These are phyloP conservation scores for Aspergillus novofumigatus DNA, from an alignment of 2,329 filamentous ascomycete species.

Conservation along the genomic window DNA sequence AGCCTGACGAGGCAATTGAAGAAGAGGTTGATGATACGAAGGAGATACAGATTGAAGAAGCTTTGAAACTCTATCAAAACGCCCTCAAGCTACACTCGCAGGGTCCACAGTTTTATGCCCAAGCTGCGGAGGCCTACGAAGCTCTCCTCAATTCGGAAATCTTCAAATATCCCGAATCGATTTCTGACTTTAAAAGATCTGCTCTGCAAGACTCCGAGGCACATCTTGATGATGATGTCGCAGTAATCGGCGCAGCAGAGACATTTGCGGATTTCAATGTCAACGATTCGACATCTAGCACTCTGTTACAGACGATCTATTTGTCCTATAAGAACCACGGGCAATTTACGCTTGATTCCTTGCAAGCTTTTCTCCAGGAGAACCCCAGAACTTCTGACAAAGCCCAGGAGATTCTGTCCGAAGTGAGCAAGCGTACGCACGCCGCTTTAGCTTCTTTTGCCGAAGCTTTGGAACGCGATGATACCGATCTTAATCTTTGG, in stretches of 20 bases:
- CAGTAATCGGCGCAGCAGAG: slow-evolving; percentile 19
- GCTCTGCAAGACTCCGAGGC: slow-evolving; percentile 46
- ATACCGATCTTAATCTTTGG: slow-evolving; percentile 62
- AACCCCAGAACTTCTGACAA: slow-evolving; percentile 12
- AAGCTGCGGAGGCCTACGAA: slow-evolving; percentile 77
- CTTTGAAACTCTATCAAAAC: slow-evolving; percentile 86
- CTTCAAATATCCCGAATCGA: slow-evolving; percentile 83
- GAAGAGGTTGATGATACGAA: slow-evolving; percentile 93
- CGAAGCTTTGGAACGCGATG: slow-evolving; percentile 61
- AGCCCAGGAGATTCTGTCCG: slow-evolving; percentile 10
- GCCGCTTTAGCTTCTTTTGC: slow-evolving; percentile 53
- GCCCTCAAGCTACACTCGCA: slow-evolving; percentile 89
- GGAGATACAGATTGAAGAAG: slow-evolving; percentile 95
- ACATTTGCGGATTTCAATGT: slow-evolving; percentile 52
- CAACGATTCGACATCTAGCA: slow-evolving; percentile 72
- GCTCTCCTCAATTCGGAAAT: slow-evolving; percentile 87
- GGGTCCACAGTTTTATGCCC: slow-evolving; percentile 68
- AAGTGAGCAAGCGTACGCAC: slow-evolving; percentile 35
- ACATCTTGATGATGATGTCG: slow-evolving; percentile 40
- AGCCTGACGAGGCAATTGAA: slow-evolving; percentile 83
- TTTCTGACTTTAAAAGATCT: slow-evolving; percentile 75
- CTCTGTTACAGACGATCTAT: slow-evolving; percentile 82
- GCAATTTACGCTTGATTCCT: slow-evolving; percentile 78
- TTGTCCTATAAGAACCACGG: slow-evolving; percentile 94
- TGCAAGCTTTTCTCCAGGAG: slow-evolving; percentile 49